Evolutionary conservation across 1,284 basidiomycete genomes (phyloP).

Genomic region (Flammula alnicola): DNA sequence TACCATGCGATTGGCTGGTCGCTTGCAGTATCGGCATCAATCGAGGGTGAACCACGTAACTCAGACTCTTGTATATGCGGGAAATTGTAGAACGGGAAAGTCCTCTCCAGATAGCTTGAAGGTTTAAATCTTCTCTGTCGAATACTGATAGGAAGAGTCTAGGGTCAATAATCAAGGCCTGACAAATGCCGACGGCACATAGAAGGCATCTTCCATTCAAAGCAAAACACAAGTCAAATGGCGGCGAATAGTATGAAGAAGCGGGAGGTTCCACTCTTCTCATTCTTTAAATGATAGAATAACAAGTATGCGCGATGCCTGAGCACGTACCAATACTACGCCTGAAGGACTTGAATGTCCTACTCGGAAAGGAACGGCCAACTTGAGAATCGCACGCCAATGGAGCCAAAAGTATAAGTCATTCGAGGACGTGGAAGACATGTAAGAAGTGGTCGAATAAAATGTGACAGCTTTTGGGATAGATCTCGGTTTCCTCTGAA

Average conservation of each 20-base stretch:
- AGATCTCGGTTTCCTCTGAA: neutral
- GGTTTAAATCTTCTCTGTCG: neutral
- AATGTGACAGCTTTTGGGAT: neutral
- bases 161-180: neutral
- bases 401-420: neutral
- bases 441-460: neutral
- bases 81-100: no score
- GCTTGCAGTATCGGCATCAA: no score
- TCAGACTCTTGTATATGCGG: no score
- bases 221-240: neutral
- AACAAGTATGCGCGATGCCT: no score
- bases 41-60: no score
- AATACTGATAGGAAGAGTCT: neutral
- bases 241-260: neutral
- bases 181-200: neutral
- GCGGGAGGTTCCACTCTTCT: neutral
- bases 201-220: constrained; percentile 1
- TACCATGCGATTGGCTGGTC: no score
- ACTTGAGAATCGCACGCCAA: no score
- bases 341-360: neutral
- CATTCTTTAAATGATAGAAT: no score
- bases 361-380: no score
- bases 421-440: constrained; percentile 1
- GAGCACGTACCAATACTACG: neutral
- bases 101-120: no score